Percentiles rank a stretch among this genome's conserved stretches.
Evolutionary conservation across 805 yeast genomes (phyloP).

Genomic region (Danielia oregonensis): DNA sequence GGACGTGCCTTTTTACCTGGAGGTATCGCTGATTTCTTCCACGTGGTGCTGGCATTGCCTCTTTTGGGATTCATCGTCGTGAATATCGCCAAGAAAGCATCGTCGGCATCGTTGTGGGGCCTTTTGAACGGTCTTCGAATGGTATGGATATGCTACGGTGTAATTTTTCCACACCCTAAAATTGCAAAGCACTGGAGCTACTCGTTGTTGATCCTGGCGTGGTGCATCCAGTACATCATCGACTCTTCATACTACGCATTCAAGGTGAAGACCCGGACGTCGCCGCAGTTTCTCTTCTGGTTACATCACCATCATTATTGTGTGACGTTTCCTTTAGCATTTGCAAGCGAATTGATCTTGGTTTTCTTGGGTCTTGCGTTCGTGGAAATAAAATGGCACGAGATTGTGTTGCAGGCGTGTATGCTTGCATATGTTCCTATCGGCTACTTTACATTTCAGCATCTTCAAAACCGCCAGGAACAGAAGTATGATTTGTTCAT

Average conservation of each 20-base stretch:
- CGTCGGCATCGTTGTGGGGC: slow-evolving; percentile 23
- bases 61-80: slow-evolving; percentile 21
- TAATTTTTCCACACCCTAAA: slow-evolving; percentile 39
- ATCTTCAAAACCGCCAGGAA: slow-evolving; percentile 20
- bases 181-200: slow-evolving; percentile 41
- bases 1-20: slow-evolving; percentile 64
- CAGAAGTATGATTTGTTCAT: slow-evolving; percentile 20
- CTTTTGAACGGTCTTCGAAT: slow-evolving; percentile 27
- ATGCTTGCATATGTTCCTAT: slow-evolving; percentile 34
- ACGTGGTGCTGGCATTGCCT: slow-evolving; percentile 35
- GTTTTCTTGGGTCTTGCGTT: slow-evolving; percentile 34
- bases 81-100: slow-evolving; percentile 2
- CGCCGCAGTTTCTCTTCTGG: slow-evolving; percentile 35
- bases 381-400: slow-evolving; percentile 22
- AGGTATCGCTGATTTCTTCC: slow-evolving; percentile 67
- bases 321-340: slow-evolving; percentile 31
- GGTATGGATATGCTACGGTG: slow-evolving; percentile 39
- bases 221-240: slow-evolving; percentile 32
- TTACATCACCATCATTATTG: slow-evolving; percentile 33
- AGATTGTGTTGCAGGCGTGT: slow-evolving; percentile 22
- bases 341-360: slow-evolving; percentile 32
- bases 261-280: slow-evolving; percentile 29
- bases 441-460: slow-evolving; percentile 32
- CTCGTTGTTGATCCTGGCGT: slow-evolving; percentile 33
- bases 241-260: slow-evolving; percentile 35